A percentile compares a stretch with the other conserved stretches of the same genome.
phyloP scores from a whole-genome alignment of 2,329 filamentous ascomycete genomes.

The Aureobasidium sp. region DNA sequence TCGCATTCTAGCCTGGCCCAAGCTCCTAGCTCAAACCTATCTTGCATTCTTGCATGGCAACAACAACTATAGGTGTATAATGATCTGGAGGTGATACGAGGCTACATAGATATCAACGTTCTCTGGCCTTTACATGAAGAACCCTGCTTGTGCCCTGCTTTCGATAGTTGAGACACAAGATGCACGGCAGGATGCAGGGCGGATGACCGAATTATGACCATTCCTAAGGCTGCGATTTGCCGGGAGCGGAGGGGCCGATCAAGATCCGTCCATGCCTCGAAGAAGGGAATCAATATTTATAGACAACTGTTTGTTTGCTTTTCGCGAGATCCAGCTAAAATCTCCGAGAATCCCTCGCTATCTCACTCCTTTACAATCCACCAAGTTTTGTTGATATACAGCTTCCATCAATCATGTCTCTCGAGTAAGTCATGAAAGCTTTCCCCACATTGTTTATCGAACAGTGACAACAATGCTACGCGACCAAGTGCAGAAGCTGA shows the following conservation, averaged over 20 bases:
- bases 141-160: background rate
- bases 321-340: background rate
- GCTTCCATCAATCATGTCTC: slow-evolving; percentile 10
- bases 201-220: slow-evolving; percentile 13
- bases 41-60: background rate
- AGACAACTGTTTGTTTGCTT: slow-evolving; percentile 10
- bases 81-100: background rate
- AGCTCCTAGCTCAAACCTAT: background rate
- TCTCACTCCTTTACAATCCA: background rate
- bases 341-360: background rate
- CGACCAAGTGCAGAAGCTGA: background rate
- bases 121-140: background rate
- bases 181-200: background rate
- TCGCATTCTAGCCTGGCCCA: background rate
- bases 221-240: background rate
- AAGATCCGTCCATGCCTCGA: background rate
- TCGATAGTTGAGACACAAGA: background rate
- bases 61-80: too few species aligned
- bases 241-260: slow-evolving; percentile 10
- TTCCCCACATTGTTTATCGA: slow-evolving; percentile 2
- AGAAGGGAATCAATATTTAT: slow-evolving; percentile 1
- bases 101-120: background rate
- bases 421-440: slow-evolving; percentile 11
- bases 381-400: background rate
- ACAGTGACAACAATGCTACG: background rate